Conservation (phyloP, 768 basidiomycete genomes). For the Mycena filopes region DNA sequence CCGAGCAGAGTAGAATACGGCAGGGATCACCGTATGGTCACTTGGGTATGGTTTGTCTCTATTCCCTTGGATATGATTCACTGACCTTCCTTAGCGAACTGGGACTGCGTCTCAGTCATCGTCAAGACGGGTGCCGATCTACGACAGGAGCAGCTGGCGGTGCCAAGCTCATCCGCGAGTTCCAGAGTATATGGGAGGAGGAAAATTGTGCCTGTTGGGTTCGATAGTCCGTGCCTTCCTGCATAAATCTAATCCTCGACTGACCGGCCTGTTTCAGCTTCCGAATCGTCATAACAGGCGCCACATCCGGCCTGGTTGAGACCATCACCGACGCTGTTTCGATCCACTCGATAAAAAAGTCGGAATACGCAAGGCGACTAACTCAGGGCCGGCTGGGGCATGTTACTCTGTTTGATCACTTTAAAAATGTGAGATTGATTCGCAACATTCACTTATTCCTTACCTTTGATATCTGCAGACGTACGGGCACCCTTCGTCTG, state of each 20-base stretch:
- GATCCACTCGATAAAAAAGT: constrained; percentile 99
- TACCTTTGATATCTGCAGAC: constrained; percentile 58
- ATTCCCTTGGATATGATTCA: constrained; percentile 12
- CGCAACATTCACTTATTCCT: neutral
- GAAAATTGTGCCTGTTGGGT: constrained; percentile 95
- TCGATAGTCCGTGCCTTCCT: constrained; percentile 72
- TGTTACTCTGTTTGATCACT: constrained; percentile 93
- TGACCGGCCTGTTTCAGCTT: constrained; percentile 64
- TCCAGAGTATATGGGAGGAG: constrained; percentile 94
- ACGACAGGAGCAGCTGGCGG: constrained; percentile 96
- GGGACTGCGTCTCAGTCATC: constrained; percentile 96
- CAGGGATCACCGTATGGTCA: constrained; percentile 97
- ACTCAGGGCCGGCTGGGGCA: constrained; percentile 84
- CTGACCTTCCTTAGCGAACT: constrained; percentile 59
- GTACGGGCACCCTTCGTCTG: constrained; percentile 88
- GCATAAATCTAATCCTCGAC: neutral
- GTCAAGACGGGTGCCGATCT: constrained; percentile 98
- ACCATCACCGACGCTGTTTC: constrained; percentile 99
- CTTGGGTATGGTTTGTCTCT: constrained; percentile 64
- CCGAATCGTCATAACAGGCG: constrained; percentile 94
- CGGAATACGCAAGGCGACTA: constrained; percentile 92
- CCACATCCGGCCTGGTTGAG: constrained; percentile 93
- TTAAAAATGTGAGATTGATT: constrained; percentile 71
- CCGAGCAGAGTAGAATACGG: constrained; percentile 82
- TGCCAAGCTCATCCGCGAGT: constrained; percentile 94